These are phyloP conservation scores for Thelonectria olida DNA, from an alignment of 2,329 filamentous ascomycete genomes.

Conservation along the genomic window DNA sequence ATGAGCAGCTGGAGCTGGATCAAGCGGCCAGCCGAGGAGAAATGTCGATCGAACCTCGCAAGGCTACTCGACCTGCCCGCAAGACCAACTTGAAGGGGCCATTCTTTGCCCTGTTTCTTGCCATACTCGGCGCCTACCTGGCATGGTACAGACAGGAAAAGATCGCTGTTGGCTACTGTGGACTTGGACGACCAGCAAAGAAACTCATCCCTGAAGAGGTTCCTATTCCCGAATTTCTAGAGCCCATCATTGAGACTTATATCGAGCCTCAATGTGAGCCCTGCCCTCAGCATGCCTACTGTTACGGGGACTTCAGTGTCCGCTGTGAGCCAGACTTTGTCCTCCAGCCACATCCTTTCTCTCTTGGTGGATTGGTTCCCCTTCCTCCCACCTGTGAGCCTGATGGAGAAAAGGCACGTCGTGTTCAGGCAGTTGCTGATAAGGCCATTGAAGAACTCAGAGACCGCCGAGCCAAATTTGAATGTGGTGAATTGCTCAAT, in stretches of 20 bases:
- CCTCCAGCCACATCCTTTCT: conserved; percentile 83
- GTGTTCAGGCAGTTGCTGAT: conserved; percentile 87
- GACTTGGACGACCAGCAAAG: conserved; percentile 74
- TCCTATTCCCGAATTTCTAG: conserved; percentile 75
- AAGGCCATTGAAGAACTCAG: conserved; percentile 87
- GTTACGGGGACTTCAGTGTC: conserved; percentile 79
- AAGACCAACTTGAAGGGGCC: conserved; percentile 68
- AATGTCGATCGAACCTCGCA: conserved; percentile 53
- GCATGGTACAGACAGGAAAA: conserved; percentile 95
- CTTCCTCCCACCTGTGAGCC: conserved; percentile 92
- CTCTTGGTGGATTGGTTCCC: conserved; percentile 81
- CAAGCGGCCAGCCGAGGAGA: conserved; percentile 70
- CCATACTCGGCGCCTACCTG: conserved; percentile 76
- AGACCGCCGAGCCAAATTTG: conserved; percentile 85
- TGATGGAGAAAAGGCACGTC: conserved; percentile 89
- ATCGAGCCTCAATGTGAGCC: conserved; percentile 86
- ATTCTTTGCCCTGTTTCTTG: conserved; percentile 75
- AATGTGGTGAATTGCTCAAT: conserved; percentile 80
- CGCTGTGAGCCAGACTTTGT: conserved; percentile 90
- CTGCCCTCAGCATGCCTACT: conserved; percentile 90
- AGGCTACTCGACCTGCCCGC: conserved; percentile 48
- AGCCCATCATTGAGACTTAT: conserved; percentile 71
- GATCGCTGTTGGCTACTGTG: conserved; percentile 94
- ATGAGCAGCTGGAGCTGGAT: conserved; percentile 83
- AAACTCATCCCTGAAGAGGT: conserved; percentile 59